Conservation (phyloP, 306 rosid species). For the Fragaria iinumae region DNA sequence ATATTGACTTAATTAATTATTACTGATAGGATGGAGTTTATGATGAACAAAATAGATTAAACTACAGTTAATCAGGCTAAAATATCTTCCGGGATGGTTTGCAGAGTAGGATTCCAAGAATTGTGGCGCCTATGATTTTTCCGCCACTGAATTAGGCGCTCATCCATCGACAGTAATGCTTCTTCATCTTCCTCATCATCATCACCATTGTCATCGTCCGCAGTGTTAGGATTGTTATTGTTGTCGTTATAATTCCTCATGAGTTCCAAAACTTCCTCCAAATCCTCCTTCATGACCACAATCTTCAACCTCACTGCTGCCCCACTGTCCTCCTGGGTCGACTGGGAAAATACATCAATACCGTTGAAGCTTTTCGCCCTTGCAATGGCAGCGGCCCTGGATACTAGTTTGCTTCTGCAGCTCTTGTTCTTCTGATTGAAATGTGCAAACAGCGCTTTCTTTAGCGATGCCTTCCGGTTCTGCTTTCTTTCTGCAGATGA, state of each 20-base stretch:
- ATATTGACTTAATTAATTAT: too few relatives aligned
- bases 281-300: conserved; percentile 39
- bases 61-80: not conserved
- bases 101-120: conserved; percentile 53
- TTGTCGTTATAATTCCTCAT: conserved; percentile 4
- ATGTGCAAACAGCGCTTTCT: conserved; percentile 26
- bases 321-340: conserved; percentile 34
- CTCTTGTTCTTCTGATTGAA: conserved; percentile 13
- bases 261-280: conserved; percentile 43
- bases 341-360: conserved; percentile 27
- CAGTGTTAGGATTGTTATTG: too few relatives aligned
- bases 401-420: not conserved
- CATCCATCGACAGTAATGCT: conserved; percentile 27
- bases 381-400: conserved; percentile 22
- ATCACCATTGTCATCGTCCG: not conserved
- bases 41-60: too few relatives aligned
- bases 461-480: conserved; percentile 11
- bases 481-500: not conserved
- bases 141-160: conserved; percentile 33
- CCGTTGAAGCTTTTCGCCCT: conserved; percentile 3
- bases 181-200: not conserved
- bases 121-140: conserved; percentile 25
- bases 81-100: conserved; percentile 56
- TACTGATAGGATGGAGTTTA: too few relatives aligned
- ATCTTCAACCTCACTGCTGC: conserved; percentile 53